These are phyloP conservation scores for Albophoma yamanashiensis DNA, from an alignment of 2,329 filamentous ascomycete genomes.

Conservation along the genomic window DNA sequence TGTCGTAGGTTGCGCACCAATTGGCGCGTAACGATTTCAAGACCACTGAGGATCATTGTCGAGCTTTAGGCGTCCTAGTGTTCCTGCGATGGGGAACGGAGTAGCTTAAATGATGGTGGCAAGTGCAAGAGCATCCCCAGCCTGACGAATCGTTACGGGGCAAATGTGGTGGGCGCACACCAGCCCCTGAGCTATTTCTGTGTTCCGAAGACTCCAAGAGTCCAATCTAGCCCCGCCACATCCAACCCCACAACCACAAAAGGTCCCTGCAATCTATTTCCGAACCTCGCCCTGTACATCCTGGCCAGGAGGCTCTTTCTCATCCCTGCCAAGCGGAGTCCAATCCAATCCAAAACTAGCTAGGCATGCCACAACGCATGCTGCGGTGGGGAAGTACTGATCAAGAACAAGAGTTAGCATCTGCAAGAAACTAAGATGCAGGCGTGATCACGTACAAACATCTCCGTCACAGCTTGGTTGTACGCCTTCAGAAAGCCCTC, in stretches of 20 bases:
- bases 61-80: background rate
- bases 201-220: too few species aligned
- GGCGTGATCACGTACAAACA: background rate
- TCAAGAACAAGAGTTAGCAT: background rate
- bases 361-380: background rate
- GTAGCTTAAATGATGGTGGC: background rate
- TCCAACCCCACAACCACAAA: too few species aligned
- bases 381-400: background rate
- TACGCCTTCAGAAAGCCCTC: background rate
- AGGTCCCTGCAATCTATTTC: too few species aligned
- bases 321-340: background rate
- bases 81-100: background rate
- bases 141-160: too few species aligned
- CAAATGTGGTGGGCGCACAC: too few species aligned
- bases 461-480: background rate
- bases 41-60: background rate
- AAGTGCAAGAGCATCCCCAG: background rate
- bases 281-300: too few species aligned
- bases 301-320: background rate
- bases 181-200: too few species aligned
- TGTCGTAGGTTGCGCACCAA: background rate
- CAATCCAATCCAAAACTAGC: background rate
- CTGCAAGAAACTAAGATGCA: background rate
- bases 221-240: too few species aligned
- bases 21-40: background rate